Evolutionary conservation across 495 filamentous ascomycete genomes (phyloP).

Genomic region (Lentithecium fluviatile): DNA sequence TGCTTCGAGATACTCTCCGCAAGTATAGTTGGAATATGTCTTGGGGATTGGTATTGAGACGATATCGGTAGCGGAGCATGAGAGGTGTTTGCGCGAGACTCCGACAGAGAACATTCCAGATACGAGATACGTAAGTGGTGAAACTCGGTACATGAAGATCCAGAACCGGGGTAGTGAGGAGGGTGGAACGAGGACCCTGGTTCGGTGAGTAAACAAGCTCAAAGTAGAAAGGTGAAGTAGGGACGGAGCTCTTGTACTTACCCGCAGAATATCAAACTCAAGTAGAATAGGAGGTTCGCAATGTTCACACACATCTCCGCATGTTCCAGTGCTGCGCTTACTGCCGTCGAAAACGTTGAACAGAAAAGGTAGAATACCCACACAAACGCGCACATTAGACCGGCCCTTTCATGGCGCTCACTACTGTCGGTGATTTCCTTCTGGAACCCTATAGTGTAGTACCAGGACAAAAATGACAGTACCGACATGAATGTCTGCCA

Average conservation of each 20-base stretch:
- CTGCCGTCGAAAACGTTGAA: background rate
- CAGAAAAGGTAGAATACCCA: background rate
- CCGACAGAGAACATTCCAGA: background rate
- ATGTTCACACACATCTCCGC: background rate
- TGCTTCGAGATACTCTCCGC: background rate
- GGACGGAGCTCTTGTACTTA: background rate
- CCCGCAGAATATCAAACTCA: background rate
- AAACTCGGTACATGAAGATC: constrained; percentile 10
- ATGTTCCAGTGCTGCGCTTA: background rate
- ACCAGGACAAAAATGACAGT: background rate
- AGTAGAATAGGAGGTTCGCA: background rate
- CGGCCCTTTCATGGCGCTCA: background rate
- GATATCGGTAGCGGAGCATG: background rate
- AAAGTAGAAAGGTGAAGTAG: background rate
- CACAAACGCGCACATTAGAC: background rate
- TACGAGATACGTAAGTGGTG: background rate
- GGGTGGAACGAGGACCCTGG: background rate
- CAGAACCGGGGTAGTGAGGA: background rate
- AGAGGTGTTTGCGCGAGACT: background rate
- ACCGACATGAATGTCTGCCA: background rate
- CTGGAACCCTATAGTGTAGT: background rate
- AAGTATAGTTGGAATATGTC: background rate
- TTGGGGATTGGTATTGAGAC: background rate
- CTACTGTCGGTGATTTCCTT: background rate
- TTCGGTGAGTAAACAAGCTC: no score